phyloP scores from a whole-genome alignment of 2,329 filamentous ascomycete genomes.

The Alternaria triticina region DNA sequence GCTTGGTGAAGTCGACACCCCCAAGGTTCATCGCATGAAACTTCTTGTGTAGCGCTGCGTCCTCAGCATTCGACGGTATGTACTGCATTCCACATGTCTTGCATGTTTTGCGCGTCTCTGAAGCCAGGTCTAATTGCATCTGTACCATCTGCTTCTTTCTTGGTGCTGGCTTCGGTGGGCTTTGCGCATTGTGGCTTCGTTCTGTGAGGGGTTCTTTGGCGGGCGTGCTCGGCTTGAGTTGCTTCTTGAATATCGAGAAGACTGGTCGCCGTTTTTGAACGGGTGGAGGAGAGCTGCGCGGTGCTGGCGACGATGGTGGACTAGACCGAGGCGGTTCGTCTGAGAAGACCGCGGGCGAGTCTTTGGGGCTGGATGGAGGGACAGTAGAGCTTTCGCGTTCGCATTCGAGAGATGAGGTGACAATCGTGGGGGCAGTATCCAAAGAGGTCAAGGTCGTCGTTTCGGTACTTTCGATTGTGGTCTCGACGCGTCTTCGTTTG shows the following conservation, averaged over 20 bases:
- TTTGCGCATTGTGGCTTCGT: conserved; percentile 45
- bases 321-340: conserved; percentile 46
- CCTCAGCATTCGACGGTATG: conserved; percentile 65
- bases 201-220: conserved; percentile 29
- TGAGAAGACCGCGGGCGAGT: conserved; percentile 47
- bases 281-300: conserved; percentile 31
- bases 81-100: conserved; percentile 71
- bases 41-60: conserved; percentile 67
- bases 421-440: not conserved
- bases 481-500: conserved; percentile 47
- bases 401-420: conserved; percentile 10
- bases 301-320: conserved; percentile 41
- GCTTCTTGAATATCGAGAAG: conserved; percentile 55
- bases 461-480: conserved; percentile 10
- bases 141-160: conserved; percentile 57
- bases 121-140: conserved; percentile 66
- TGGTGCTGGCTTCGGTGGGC: conserved; percentile 32
- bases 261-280: conserved; percentile 52
- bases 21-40: conserved; percentile 68
- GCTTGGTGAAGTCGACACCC: conserved; percentile 66
- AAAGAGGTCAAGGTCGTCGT: conserved; percentile 10
- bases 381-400: conserved; percentile 18
- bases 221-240: conserved; percentile 16
- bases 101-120: conserved; percentile 63
- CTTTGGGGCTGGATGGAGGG: conserved; percentile 41